Conservation (phyloP, 108 stramenopile genomes). For the Ochromonas danica region DNA sequence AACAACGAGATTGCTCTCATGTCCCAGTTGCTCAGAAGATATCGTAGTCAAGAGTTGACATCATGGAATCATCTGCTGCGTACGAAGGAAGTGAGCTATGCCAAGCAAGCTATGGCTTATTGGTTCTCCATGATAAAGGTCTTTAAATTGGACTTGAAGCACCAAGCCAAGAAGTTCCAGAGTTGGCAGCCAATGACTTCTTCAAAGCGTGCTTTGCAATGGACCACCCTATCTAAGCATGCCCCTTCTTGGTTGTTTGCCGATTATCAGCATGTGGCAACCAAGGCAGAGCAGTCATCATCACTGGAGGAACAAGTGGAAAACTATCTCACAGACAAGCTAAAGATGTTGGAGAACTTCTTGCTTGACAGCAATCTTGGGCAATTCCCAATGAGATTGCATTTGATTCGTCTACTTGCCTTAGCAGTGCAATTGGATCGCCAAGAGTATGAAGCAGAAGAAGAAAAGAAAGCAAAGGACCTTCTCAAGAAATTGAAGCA, state of each 20-base stretch:
- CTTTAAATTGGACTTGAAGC: background rate
- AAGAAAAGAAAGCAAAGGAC: background rate
- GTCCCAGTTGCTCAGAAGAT: constrained; percentile 60
- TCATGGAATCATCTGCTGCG: constrained; percentile 70
- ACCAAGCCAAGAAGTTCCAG: background rate
- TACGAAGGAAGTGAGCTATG: background rate
- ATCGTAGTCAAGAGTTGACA: constrained; percentile 83
- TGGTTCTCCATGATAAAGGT: background rate
- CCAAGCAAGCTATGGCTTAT: background rate
- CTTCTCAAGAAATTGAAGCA: background rate
- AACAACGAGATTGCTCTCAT: constrained; percentile 69
- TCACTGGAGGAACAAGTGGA: background rate
- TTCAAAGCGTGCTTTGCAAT: background rate
- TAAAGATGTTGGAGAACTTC: constrained; percentile 53
- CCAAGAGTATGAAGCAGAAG: background rate
- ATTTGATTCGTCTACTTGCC: constrained; percentile 46
- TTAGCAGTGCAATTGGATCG: background rate
- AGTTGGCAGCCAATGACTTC: background rate
- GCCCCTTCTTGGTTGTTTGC: background rate
- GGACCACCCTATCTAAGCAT: background rate
- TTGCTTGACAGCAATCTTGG: constrained; percentile 46
- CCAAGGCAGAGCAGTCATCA: too few relatives aligned
- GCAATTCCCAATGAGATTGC: constrained; percentile 50
- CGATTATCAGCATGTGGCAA: background rate
- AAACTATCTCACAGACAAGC: constrained; percentile 9